Evolutionary conservation across 495 filamentous ascomycete species (phyloP), one percentile per base, ranked within the genome.

Genomic region (Trichocladium uniseriatum): DNA sequence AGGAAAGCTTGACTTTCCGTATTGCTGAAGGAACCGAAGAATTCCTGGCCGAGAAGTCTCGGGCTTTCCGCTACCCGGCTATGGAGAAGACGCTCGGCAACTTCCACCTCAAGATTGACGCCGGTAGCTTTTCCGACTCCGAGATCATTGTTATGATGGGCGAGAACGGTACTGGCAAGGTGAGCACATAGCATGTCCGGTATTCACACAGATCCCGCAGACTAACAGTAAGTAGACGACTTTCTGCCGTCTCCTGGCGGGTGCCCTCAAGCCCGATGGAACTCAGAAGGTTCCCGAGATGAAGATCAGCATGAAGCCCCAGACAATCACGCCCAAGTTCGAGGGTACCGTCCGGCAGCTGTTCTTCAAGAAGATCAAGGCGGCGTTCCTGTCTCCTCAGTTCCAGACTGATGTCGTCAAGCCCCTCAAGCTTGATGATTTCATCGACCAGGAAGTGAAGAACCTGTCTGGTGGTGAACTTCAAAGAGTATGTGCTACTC

Each of bases 121-220:
- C 77, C 7, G 94, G 94, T 48, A 71, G 80, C 44, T 98, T 98
- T 68, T 96, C 92, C 5, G 90, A 98, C 61, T 97, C 92, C 3
- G 92, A 98, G 57, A 98, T 98, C 55, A 78, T 98, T 38, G 92
- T 98, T 62, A 94, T 97, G 89, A 97, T 98, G 92, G 92, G 92
- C 49, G 94, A 97, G 70, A 97, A 94, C 66, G 89, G 87, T 65
- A 94, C 89, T 40, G 65, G 59, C 38, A 62, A 63, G 51, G 54
- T 52, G 41, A 47, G 40, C n/a, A 48, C 2, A 43, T 32, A n/a
- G 31, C 5, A 41, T 0, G n/a, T 22, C 24, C 38, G 13, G 15
- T 19, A 9, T 39, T 9, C 8, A 0, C 81, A 87, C 87, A 83
- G 84, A 85, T 52, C 80, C 87, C 68, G 87, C 92, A 61, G 86